Conservation (phyloP, 2,329 filamentous ascomycete species). For the Aspergillus aculeatus region DNA sequence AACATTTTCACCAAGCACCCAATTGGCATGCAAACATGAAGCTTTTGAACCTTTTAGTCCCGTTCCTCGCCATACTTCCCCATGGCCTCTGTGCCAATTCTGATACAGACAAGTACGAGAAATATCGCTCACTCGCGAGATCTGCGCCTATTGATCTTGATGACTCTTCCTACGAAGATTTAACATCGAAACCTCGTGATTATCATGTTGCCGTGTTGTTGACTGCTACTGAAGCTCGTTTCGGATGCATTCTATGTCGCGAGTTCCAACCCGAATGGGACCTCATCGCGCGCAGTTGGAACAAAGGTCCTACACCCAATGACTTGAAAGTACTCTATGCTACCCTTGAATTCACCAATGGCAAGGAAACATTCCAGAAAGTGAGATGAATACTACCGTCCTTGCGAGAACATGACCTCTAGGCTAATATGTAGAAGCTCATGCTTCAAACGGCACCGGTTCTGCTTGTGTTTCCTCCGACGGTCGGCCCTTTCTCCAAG, state of each 20-base stretch:
- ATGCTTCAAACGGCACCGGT: constrained; percentile 93
- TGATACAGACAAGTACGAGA: constrained; percentile 64
- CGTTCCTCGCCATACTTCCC: constrained; percentile 38
- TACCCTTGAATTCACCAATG: constrained; percentile 83
- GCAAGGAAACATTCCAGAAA: constrained; percentile 80
- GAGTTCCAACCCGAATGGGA: constrained; percentile 97
- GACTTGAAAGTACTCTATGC: constrained; percentile 66
- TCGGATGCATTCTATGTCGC: constrained; percentile 79
- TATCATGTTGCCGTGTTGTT: constrained; percentile 80
- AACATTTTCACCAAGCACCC: neutral
- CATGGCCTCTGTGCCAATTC: constrained; percentile 52
- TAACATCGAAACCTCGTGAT: constrained; percentile 77
- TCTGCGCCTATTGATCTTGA: constrained; percentile 72
- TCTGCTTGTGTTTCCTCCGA: constrained; percentile 82
- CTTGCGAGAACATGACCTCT: neutral
- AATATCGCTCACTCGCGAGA: constrained; percentile 68
- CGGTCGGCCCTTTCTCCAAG: constrained; percentile 74
- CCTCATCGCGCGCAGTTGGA: constrained; percentile 80
- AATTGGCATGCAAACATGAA: constrained; percentile 32
- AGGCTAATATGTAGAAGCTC: constrained; percentile 57
- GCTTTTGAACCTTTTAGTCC: constrained; percentile 33
- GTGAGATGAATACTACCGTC: constrained; percentile 51
- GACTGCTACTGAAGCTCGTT: constrained; percentile 80
- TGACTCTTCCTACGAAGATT: constrained; percentile 70
- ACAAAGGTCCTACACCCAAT: constrained; percentile 68